Evolutionary conservation across 345 rosid genomes (phyloP).

Genomic region (Cardamine chenopodiifolia): DNA sequence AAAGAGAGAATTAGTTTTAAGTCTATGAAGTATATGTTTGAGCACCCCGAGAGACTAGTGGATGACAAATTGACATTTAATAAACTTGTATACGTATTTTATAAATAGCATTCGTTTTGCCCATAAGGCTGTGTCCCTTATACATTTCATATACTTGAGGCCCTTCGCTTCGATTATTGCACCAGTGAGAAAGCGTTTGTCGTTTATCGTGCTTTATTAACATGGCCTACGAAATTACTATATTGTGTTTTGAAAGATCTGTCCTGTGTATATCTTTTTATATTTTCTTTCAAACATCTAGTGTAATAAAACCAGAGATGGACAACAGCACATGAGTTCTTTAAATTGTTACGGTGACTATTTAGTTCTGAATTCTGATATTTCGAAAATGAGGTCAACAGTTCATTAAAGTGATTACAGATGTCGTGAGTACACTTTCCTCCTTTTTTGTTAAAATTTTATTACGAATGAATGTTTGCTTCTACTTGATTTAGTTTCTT

Average conservation of each 20-base stretch:
- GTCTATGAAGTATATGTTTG: background rate
- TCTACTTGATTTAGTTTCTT: background rate
- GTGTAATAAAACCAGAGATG: conserved; percentile 18
- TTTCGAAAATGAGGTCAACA: conserved; percentile 19
- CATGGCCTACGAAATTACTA: conserved; percentile 26
- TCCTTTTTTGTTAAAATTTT: background rate
- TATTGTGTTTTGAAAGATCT: conserved; percentile 5
- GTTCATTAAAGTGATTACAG: conserved; percentile 18
- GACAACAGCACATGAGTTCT: conserved; percentile 42
- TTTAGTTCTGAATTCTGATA: background rate
- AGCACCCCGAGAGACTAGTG: conserved; percentile 26
- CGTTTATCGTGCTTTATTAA: conserved; percentile 17
- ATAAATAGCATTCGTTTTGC: conserved; percentile 4
- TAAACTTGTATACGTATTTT: background rate
- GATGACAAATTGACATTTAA: conserved; percentile 17
- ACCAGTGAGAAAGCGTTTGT: conserved; percentile 24
- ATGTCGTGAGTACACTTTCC: conserved; percentile 17
- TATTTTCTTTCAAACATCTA: background rate
- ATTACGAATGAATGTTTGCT: conserved; percentile 12
- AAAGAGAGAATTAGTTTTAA: background rate
- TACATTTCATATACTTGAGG: background rate
- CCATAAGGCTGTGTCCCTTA: conserved; percentile 40
- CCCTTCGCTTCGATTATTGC: conserved; percentile 33
- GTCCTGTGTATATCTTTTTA: too few species aligned
- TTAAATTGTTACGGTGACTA: conserved; percentile 33